phyloP scores from a whole-genome alignment of 208 protist species.

The Willaertia magna region DNA sequence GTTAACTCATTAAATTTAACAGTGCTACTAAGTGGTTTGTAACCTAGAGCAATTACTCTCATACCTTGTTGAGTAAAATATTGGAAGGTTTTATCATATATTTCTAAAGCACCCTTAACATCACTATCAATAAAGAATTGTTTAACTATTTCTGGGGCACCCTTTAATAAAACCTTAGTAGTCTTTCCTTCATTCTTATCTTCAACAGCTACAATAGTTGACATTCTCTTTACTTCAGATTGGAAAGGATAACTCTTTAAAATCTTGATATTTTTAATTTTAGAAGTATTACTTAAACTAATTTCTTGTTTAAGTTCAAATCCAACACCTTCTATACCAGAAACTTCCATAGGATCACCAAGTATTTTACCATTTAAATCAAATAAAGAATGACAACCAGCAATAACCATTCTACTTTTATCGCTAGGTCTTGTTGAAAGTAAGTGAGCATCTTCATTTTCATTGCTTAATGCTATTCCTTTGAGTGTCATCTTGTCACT shows the following conservation, averaged over 20 bases:
- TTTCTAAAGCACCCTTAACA: slow-evolving; percentile 37
- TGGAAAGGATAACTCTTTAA: not conserved
- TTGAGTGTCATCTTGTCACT: slow-evolving; percentile 79
- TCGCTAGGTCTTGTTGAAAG: not conserved
- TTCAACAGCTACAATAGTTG: not conserved
- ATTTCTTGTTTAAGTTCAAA: slow-evolving; percentile 7
- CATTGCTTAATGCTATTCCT: slow-evolving; percentile 61
- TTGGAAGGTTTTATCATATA: slow-evolving; percentile 62
- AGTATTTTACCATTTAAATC: slow-evolving; percentile 19
- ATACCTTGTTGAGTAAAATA: slow-evolving; percentile 67
- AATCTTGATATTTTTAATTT: slow-evolving; percentile 7
- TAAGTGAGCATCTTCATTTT: slow-evolving; percentile 63
- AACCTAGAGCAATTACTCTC: slow-evolving; percentile 89
- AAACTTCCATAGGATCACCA: slow-evolving; percentile 31
- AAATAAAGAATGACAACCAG: slow-evolving; percentile 51
- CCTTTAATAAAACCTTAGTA: slow-evolving; percentile 8
- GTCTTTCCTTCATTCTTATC: not conserved
- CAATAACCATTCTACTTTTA: slow-evolving; percentile 25
- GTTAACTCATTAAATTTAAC: slow-evolving; percentile 17
- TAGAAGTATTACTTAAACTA: not conserved
- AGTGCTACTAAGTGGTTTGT: slow-evolving; percentile 43
- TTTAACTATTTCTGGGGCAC: slow-evolving; percentile 15
- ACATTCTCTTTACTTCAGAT: slow-evolving; percentile 5
- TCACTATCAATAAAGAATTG: not conserved
- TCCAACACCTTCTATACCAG: slow-evolving; percentile 15